phyloP scores from a whole-genome alignment of 1,139 yeast genomes.

The Suhomyces ambrosiae region DNA sequence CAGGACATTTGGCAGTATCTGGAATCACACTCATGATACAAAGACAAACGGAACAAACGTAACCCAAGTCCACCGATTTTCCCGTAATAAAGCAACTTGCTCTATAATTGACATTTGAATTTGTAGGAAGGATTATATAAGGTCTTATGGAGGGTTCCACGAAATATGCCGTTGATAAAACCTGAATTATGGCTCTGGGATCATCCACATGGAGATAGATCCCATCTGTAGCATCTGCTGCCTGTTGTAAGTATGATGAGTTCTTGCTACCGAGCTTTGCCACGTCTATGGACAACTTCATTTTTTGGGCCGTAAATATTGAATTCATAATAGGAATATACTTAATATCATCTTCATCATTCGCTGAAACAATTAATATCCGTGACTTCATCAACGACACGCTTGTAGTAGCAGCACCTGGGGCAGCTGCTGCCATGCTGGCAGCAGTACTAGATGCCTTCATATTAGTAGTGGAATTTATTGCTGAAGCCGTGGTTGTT shows the following conservation, averaged over 20 bases:
- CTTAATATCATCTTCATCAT: slow-evolving; percentile 76
- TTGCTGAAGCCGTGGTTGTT: slow-evolving; percentile 52
- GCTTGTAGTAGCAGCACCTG: slow-evolving; percentile 23
- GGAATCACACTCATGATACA: slow-evolving; percentile 74
- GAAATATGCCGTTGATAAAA: slow-evolving; percentile 62
- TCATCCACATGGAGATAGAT: slow-evolving; percentile 76
- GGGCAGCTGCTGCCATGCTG: slow-evolving; percentile 12
- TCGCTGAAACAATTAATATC: slow-evolving; percentile 71
- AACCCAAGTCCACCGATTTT: slow-evolving; percentile 87
- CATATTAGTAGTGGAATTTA: slow-evolving; percentile 41
- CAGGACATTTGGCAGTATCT: slow-evolving; percentile 56
- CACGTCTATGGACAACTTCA: slow-evolving; percentile 87
- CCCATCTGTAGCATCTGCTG: slow-evolving; percentile 93
- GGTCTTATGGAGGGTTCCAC: slow-evolving; percentile 82
- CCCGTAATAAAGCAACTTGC: slow-evolving; percentile 95
- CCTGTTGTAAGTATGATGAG: slow-evolving; percentile 90
- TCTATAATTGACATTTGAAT: slow-evolving; percentile 84
- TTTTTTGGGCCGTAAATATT: slow-evolving; percentile 93
- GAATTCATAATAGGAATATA: slow-evolving; percentile 95
- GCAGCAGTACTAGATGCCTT: slow-evolving; percentile 15
- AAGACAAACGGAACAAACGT: slow-evolving; percentile 92
- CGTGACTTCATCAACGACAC: slow-evolving; percentile 61
- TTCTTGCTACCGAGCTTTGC: slow-evolving; percentile 73
- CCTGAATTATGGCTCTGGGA: slow-evolving; percentile 77
- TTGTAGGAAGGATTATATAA: slow-evolving; percentile 77